These are phyloP conservation scores for Ogataea sp. DNA, from an alignment of 805 yeast genomes.

Conservation along the genomic window DNA sequence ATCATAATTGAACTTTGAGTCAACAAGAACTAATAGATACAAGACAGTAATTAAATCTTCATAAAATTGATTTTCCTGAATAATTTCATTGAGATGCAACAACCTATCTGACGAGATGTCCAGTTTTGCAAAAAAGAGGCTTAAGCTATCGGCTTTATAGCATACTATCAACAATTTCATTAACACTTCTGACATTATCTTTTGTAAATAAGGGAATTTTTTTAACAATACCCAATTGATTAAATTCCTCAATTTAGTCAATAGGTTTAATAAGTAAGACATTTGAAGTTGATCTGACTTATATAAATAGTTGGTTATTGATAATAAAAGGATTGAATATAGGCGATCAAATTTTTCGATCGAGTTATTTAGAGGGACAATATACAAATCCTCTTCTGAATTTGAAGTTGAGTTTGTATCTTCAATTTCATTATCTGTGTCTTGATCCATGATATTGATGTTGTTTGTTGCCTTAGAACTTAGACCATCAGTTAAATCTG, in stretches of 20 bases:
- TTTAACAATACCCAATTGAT: constrained; percentile 21
- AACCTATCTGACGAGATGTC: constrained; percentile 9
- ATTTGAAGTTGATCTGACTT: constrained; percentile 8
- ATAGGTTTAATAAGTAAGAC: constrained; percentile 10
- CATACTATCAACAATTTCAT: constrained; percentile 15
- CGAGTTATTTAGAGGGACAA: too few relatives aligned
- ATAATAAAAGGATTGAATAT: constrained; percentile 16
- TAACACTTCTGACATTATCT: constrained; percentile 17
- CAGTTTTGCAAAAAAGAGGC: constrained; percentile 15
- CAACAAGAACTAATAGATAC: constrained; percentile 6
- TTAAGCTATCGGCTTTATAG: constrained; percentile 8
- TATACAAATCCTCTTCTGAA: too few relatives aligned
- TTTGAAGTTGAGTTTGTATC: constrained; percentile 7
- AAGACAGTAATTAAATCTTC: constrained; percentile 14
- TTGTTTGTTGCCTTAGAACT: too few relatives aligned
- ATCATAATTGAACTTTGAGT: neutral
- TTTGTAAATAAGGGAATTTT: constrained; percentile 18
- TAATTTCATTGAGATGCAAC: constrained; percentile 4
- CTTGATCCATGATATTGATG: neutral
- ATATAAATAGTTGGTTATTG: constrained; percentile 12
- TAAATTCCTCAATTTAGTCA: constrained; percentile 16
- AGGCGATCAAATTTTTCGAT: constrained; percentile 18
- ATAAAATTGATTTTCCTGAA: constrained; percentile 4
- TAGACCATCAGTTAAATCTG: neutral
- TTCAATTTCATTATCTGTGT: neutral